A percentile compares a stretch with the other conserved stretches of the same genome.
These are phyloP conservation scores for Pezicula neosporulosa DNA, from an alignment of 2,329 filamentous ascomycete genomes.

Conservation along the genomic window DNA sequence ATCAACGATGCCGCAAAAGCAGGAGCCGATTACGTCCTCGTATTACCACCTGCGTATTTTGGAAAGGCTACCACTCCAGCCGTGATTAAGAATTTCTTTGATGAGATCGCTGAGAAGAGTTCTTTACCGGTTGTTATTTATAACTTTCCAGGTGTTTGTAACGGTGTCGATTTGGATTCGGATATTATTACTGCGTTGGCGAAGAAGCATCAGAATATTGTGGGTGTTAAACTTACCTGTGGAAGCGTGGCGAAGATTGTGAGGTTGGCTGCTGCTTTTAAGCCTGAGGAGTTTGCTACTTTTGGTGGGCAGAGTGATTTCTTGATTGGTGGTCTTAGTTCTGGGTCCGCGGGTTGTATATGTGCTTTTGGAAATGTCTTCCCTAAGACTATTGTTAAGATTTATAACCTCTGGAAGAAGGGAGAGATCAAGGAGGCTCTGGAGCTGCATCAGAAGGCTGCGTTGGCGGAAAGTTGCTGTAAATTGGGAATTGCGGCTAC, in stretches of 20 bases:
- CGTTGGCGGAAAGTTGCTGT: slow-evolving; percentile 47
- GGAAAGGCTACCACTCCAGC: slow-evolving; percentile 43
- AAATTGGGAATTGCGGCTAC: slow-evolving; percentile 51
- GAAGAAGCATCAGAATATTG: slow-evolving; percentile 43
- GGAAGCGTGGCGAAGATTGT: slow-evolving; percentile 52
- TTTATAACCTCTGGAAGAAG: slow-evolving; percentile 45
- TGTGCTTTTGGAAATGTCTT: slow-evolving; percentile 56
- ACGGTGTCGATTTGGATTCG: slow-evolving; percentile 51
- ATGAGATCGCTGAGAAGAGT: slow-evolving; percentile 36
- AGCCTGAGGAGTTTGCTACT: slow-evolving; percentile 44
- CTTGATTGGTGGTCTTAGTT: slow-evolving; percentile 48
- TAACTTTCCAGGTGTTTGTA: slow-evolving; percentile 52
- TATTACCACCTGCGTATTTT: slow-evolving; percentile 47
- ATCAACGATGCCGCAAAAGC: slow-evolving; percentile 42
- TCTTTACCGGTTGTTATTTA: slow-evolving; percentile 46
- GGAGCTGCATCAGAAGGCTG: slow-evolving; percentile 45
- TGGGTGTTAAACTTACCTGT: slow-evolving; percentile 54
- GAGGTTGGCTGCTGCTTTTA: slow-evolving; percentile 41
- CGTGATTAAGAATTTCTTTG: slow-evolving; percentile 45
- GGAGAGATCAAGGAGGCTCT: slow-evolving; percentile 47
- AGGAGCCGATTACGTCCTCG: slow-evolving; percentile 44
- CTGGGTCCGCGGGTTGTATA: slow-evolving; percentile 52
- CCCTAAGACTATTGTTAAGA: slow-evolving; percentile 43
- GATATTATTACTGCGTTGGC: slow-evolving; percentile 45
- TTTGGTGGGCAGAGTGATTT: slow-evolving; percentile 60